Percentiles rank a stretch among this genome's conserved stretches.
Evolutionary conservation across 2,329 filamentous ascomycete genomes (phyloP).

Genomic region (Botryotinia calthae): DNA sequence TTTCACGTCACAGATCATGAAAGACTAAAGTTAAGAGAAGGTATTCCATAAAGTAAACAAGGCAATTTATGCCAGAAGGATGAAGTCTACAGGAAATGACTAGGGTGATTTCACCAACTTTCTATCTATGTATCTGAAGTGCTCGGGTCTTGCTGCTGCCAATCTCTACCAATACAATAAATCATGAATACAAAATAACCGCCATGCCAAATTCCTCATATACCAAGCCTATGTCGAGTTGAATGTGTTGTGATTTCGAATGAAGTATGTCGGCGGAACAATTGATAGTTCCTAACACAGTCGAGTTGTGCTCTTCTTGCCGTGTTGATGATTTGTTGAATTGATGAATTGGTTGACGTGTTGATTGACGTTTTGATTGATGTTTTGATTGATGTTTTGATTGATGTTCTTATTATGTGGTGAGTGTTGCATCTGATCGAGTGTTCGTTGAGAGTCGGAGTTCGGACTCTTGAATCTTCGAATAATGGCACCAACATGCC

Average conservation of each 20-base stretch:
- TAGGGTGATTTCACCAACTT: not conserved
- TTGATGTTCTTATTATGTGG: not conserved
- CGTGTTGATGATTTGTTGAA: not conserved
- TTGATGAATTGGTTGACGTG: not conserved
- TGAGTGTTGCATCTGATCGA: not conserved
- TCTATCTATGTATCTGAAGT: slow-evolving; percentile 8
- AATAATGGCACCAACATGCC: not conserved
- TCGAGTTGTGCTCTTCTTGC: not conserved
- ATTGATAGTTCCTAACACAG: not conserved
- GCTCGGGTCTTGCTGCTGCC: slow-evolving; percentile 9
- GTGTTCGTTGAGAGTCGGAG: not conserved
- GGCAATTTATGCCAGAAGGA: not conserved
- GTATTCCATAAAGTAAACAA: not conserved
- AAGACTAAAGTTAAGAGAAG: not conserved
- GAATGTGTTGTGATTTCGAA: not conserved
- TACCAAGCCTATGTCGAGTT: not conserved
- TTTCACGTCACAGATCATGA: not conserved
- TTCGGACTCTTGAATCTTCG: not conserved
- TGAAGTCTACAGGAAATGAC: not conserved
- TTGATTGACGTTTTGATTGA: not conserved
- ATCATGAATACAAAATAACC: not conserved
- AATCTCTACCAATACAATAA: not conserved
- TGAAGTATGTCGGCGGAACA: not conserved
- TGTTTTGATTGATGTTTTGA: not conserved
- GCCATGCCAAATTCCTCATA: not conserved